phyloP scores from a whole-genome alignment of 352 stramenopile genomes.

The Phytopythium helicoides region DNA sequence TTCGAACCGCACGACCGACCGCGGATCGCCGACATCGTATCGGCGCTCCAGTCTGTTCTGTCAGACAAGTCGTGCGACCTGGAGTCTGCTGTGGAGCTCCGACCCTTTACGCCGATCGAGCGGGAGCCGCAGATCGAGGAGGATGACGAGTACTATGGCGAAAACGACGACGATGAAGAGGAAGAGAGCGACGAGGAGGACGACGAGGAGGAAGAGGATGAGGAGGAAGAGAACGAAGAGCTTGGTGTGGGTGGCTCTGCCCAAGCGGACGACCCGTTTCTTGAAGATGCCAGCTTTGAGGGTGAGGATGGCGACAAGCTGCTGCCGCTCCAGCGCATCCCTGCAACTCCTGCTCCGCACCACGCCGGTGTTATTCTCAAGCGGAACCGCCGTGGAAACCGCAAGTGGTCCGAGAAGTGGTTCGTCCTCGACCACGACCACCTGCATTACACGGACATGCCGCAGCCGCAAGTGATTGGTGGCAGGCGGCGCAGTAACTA shows the following conservation, averaged over 20 bases:
- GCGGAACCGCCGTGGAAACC: conserved; percentile 65
- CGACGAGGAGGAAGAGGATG: conserved; percentile 19
- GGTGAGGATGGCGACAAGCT: conserved; percentile 21
- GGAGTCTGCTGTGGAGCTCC: conserved; percentile 34
- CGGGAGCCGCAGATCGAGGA: conserved; percentile 61
- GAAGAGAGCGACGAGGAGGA: conserved; percentile 35
- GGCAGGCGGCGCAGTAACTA: conserved; percentile 9
- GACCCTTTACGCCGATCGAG: conserved; percentile 59
- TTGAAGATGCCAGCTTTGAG: conserved; percentile 23
- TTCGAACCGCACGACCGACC: conserved; percentile 77
- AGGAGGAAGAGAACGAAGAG: conserved; percentile 32
- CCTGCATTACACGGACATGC: conserved; percentile 68
- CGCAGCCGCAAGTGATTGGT: conserved; percentile 12
- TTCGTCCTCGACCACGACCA: conserved; percentile 70
- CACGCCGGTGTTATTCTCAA: conserved; percentile 67
- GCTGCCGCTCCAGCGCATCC: conserved; percentile 10
- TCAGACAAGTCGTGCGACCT: conserved; percentile 20
- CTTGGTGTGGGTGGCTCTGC: conserved; percentile 34
- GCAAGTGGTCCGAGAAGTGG: conserved; percentile 67
- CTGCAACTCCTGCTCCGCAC: conserved; percentile 36
- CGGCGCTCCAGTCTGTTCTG: conserved; percentile 40
- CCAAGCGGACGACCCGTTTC: conserved; percentile 27
- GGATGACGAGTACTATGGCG: conserved; percentile 49
- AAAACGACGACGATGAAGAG: conserved; percentile 50
- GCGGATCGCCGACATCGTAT: conserved; percentile 40